Evolutionary conservation across 306 rosid species (phyloP), one percentile per base, ranked within the genome.

Genomic region (Quercus dentata): DNA sequence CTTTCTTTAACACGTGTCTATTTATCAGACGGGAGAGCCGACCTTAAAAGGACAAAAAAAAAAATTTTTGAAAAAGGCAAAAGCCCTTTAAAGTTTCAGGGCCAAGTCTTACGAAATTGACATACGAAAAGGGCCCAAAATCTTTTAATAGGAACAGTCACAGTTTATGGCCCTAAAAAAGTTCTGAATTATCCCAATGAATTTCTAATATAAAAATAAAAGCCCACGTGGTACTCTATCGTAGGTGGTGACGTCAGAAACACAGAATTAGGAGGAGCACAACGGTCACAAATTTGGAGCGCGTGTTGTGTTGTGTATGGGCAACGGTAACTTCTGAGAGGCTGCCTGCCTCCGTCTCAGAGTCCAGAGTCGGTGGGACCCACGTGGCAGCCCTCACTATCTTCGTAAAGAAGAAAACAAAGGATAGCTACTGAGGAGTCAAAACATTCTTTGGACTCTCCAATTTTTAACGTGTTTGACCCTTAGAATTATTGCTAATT

Each of bases 271-370:
- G 15, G 4, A 2, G 19, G 41, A 1, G 13, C 68, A 67, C 73
- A 87, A 87, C 90, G 90, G 90, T 84, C 79, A 55, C 71, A 56
- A 33, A 41, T 0, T 19, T 49, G 7, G 28, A 64, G n/a, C 14
- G 23, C 18, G 79, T 75, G 65, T 33, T 21, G 65, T 74, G 44
- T 38, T 38, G 44, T 7, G 46, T 41, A 8, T 41, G 46, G 49
- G 65, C 72, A 90, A 90, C 94, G 92, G 94, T 90, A 86, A 86
- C 86, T 90, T 88, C 94, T 1, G 3, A 3, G 92, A 88, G 77
- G 20, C 5, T 71, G 81, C 27, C 6, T 67, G 80, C 87, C 10
- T 5, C 46, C 4, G 19, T 7, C 15, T 12, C 54, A 0, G 17
- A 49, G 54, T 10, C 17, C 17, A 12, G 54, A 13, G 54, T 10